These are phyloP conservation scores for Oidium heveae DNA, from an alignment of 2,329 filamentous ascomycete species.

Conservation along the genomic window DNA sequence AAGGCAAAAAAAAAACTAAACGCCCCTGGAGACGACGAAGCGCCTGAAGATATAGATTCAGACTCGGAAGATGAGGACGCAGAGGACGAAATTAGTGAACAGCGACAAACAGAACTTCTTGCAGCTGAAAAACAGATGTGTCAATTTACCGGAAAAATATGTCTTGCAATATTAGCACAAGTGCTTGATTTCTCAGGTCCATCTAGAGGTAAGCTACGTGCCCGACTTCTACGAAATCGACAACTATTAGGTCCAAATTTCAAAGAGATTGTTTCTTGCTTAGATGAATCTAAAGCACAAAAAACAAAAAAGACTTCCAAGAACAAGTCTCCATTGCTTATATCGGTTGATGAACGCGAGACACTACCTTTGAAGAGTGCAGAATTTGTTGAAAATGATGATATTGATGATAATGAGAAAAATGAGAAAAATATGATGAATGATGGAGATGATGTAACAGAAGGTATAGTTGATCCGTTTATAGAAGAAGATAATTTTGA, in stretches of 20 bases:
- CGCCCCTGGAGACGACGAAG: conserved; percentile 45
- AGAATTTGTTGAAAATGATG: conserved; percentile 10
- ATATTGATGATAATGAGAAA: conserved; percentile 12
- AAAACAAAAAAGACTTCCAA: conserved; percentile 14
- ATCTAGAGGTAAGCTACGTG: conserved; percentile 36
- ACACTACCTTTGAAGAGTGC: conserved; percentile 18
- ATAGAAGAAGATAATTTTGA: conserved; percentile 19
- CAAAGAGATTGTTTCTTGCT: conserved; percentile 56
- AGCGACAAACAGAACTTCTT: conserved; percentile 39
- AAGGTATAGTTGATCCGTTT: background rate
- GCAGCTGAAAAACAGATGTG: conserved; percentile 69
- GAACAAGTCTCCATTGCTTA: conserved; percentile 6
- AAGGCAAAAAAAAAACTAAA: conserved; percentile 35
- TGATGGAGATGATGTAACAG: conserved; percentile 16
- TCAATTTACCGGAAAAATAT: conserved; percentile 61
- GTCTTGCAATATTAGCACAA: conserved; percentile 52
- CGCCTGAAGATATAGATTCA: conserved; percentile 38
- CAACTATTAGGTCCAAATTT: conserved; percentile 61
- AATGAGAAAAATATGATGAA: conserved; percentile 24
- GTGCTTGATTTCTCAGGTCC: conserved; percentile 42
- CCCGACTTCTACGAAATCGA: conserved; percentile 55
- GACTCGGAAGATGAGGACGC: conserved; percentile 33
- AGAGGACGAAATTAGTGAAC: conserved; percentile 26
- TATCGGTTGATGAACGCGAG: conserved; percentile 17
- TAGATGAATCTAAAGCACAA: conserved; percentile 43